Conservation (phyloP, 352 stramenopile species). For the Salisapilia sapeloensis region DNA sequence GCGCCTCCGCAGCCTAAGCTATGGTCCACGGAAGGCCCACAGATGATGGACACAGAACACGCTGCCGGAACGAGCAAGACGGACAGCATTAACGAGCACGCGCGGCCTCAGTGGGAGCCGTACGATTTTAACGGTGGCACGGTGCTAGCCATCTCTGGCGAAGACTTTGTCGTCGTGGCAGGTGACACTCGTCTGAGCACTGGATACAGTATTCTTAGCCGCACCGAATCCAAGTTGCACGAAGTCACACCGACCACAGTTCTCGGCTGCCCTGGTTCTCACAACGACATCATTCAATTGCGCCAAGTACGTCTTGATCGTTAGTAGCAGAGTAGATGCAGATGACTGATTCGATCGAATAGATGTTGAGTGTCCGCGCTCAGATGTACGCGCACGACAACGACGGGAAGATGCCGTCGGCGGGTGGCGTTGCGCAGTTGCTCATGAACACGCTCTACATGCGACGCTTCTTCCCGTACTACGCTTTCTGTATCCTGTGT, state of each 20-base stretch:
- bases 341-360: too few relatives aligned
- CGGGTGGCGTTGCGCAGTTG: constrained; percentile 89
- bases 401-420: constrained; percentile 84
- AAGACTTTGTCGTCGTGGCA: constrained; percentile 93
- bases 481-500: constrained; percentile 96
- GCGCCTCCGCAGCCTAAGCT: constrained; percentile 2
- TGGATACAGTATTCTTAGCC: constrained; percentile 95
- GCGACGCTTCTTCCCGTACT: constrained; percentile 98
- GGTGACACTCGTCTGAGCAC: constrained; percentile 92
- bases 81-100: constrained; percentile 9
- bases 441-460: constrained; percentile 97
- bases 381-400: constrained; percentile 93
- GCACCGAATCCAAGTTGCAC: constrained; percentile 87
- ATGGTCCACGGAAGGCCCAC: constrained; percentile 47
- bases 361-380: constrained; percentile 52
- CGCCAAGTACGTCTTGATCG: too few relatives aligned
- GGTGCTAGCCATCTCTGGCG: constrained; percentile 85
- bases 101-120: constrained; percentile 49
- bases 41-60: constrained; percentile 16
- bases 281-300: constrained; percentile 80
- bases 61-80: constrained; percentile 9
- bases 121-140: constrained; percentile 81
- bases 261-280: constrained; percentile 59
- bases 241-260: constrained; percentile 51
- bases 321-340: too few relatives aligned